Percentiles rank a stretch among this genome's conserved stretches.
These are phyloP conservation scores for Mangifera indica DNA, from an alignment of 345 rosid genomes.

Conservation along the genomic window DNA sequence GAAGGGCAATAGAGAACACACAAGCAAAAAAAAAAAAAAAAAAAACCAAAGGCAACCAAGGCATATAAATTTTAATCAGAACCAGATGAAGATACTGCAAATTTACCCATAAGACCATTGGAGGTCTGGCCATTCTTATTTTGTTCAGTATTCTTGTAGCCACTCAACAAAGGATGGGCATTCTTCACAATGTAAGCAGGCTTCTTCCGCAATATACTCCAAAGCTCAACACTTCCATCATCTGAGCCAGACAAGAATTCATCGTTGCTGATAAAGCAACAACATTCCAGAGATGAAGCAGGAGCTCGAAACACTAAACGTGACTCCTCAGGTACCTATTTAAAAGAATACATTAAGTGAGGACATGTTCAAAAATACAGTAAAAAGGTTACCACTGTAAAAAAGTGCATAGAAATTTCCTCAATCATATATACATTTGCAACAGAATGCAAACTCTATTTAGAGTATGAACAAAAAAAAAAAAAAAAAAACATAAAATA, in stretches of 20 bases:
- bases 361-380: conserved; percentile 7
- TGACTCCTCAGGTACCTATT: conserved; percentile 74
- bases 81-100: neutral
- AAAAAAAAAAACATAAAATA: neutral
- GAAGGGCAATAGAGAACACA: neutral
- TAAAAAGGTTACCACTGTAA: conserved; percentile 5
- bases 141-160: conserved; percentile 22
- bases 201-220: conserved; percentile 70
- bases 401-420: neutral
- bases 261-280: conserved; percentile 75
- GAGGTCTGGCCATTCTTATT: conserved; percentile 28
- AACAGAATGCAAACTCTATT: neutral
- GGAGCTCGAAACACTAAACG: conserved; percentile 80
- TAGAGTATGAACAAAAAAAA: conserved; percentile 25
- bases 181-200: conserved; percentile 68
- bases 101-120: conserved; percentile 53
- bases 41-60: neutral
- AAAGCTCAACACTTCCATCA: conserved; percentile 87
- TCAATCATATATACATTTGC: neutral
- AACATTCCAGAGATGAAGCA: conserved; percentile 80
- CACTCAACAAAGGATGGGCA: conserved; percentile 55
- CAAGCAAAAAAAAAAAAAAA: neutral
- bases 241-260: conserved; percentile 95
- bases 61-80: neutral
- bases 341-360: conserved; percentile 23